A percentile compares a stretch with the other conserved stretches of the same genome.
Conservation (phyloP, 768 basidiomycete species). For the Naganishia vaughanmartiniae region DNA sequence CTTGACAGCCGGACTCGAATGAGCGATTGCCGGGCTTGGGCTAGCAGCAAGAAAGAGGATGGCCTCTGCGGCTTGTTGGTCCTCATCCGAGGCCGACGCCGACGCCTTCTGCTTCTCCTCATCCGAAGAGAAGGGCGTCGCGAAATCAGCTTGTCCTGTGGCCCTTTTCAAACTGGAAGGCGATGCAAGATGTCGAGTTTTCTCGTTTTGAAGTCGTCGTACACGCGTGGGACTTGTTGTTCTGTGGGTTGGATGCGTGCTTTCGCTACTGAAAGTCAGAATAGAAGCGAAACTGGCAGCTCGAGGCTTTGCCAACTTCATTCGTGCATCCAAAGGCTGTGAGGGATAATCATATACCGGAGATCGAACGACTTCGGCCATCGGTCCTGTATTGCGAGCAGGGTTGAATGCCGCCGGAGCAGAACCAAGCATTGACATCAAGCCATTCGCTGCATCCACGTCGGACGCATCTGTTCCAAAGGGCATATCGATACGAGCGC, state of each 20-base stretch:
- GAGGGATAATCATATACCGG: not conserved
- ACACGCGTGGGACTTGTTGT: slow-evolving; percentile 14
- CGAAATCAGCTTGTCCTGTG: not conserved
- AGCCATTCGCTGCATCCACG: slow-evolving; percentile 20
- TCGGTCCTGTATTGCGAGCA: not conserved
- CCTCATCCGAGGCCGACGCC: slow-evolving; percentile 37
- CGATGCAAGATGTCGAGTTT: not conserved
- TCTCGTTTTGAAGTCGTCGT: not conserved
- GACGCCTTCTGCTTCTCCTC: slow-evolving; percentile 15
- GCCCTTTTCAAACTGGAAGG: not conserved
- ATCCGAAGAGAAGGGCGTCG: slow-evolving; percentile 13
- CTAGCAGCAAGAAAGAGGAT: slow-evolving; percentile 52
- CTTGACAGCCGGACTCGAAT: slow-evolving; percentile 15
- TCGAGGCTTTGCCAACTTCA: not conserved
- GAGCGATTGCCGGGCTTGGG: slow-evolving; percentile 32
- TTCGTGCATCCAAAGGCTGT: not conserved
- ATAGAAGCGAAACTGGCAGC: slow-evolving; percentile 15
- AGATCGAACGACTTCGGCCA: not conserved
- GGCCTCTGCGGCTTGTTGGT: slow-evolving; percentile 48
- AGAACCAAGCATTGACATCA: slow-evolving; percentile 23
- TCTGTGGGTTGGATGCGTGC: not conserved
- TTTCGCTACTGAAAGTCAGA: not conserved
- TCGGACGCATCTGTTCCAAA: slow-evolving; percentile 13
- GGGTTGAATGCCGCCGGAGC: slow-evolving; percentile 17
- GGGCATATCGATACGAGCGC: slow-evolving; percentile 13